Percentiles rank a stretch among this genome's conserved stretches.
Conservation (phyloP, 495 filamentous ascomycete genomes). For the Neurospora hispaniola region DNA sequence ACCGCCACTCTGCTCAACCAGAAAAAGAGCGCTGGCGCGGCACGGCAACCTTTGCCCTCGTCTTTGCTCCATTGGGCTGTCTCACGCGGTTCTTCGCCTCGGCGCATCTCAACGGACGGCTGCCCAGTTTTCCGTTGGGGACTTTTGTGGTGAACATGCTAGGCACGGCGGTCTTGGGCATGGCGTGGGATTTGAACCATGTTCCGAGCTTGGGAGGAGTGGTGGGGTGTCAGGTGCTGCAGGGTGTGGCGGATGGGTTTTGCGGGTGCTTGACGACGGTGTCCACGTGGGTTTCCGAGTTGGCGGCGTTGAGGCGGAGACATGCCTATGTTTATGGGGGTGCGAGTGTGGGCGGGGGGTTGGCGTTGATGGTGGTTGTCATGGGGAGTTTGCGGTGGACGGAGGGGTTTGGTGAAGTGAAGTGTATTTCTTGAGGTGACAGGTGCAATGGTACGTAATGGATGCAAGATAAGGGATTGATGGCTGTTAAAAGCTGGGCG, state of each 20-base stretch:
- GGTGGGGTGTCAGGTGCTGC: conserved; percentile 68
- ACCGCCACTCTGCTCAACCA: conserved; percentile 35
- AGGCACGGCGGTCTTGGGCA: conserved; percentile 53
- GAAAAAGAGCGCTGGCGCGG: conserved; percentile 60
- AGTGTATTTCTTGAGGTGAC: conserved; percentile 28
- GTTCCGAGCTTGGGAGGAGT: conserved; percentile 32
- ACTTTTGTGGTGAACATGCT: conserved; percentile 79
- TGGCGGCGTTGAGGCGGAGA: conserved; percentile 53
- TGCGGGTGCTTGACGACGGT: conserved; percentile 86
- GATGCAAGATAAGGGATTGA: not conserved
- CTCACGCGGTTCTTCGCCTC: conserved; percentile 63
- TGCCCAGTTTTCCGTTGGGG: conserved; percentile 69
- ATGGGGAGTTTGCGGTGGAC: conserved; percentile 78
- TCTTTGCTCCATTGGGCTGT: conserved; percentile 79
- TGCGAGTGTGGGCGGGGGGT: conserved; percentile 50
- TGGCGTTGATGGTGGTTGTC: conserved; percentile 60
- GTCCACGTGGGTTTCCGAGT: conserved; percentile 82
- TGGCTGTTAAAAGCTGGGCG: not conserved
- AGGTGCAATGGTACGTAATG: not conserved
- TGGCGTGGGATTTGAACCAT: conserved; percentile 68
- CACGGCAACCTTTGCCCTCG: conserved; percentile 60
- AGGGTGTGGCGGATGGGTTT: conserved; percentile 82
- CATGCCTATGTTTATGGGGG: conserved; percentile 70
- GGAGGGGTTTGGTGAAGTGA: conserved; percentile 43
- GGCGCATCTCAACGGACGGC: conserved; percentile 53